Evolutionary conservation across 1,139 yeast species (phyloP).

Genomic region (Wickerhamomyces sp.): DNA sequence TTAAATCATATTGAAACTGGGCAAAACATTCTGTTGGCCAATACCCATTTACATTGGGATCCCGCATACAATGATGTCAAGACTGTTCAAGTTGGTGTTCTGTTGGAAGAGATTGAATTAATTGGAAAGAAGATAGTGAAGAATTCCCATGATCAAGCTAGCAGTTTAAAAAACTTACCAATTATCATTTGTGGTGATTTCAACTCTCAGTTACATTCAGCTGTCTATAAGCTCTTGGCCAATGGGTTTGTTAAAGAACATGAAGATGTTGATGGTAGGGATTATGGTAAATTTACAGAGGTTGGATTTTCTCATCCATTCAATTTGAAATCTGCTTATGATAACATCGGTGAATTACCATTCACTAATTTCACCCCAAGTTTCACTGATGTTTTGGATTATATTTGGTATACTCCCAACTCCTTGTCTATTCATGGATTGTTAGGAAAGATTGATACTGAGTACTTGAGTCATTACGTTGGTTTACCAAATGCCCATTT

Average conservation of each 20-base stretch:
- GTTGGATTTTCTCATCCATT: constrained; percentile 83
- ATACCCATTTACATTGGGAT: constrained; percentile 98
- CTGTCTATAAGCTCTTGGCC: constrained; percentile 86
- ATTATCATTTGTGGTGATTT: constrained; percentile 91
- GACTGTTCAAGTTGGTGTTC: constrained; percentile 88
- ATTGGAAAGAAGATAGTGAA: constrained; percentile 46
- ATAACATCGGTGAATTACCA: constrained; percentile 80
- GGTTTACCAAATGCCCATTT: constrained; percentile 94
- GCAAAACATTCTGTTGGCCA: constrained; percentile 68
- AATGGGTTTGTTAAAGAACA: constrained; percentile 74
- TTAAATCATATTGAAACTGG: constrained; percentile 73
- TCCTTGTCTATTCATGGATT: constrained; percentile 78
- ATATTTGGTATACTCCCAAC: constrained; percentile 88
- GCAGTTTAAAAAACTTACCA: constrained; percentile 62
- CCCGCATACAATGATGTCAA: constrained; percentile 96
- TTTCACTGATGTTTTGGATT: constrained; percentile 90
- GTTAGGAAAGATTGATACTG: constrained; percentile 77
- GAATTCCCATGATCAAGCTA: constrained; percentile 31
- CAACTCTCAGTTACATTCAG: constrained; percentile 82
- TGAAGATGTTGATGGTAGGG: constrained; percentile 76
- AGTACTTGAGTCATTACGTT: constrained; percentile 68
- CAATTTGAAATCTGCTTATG: constrained; percentile 81
- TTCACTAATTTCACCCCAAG: constrained; percentile 93
- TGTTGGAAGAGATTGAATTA: constrained; percentile 79
- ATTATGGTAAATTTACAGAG: constrained; percentile 87